Percentiles rank a stretch among this genome's conserved stretches.
phyloP scores from a whole-genome alignment of 257 asterid species.

The Solanum chiquidenum region DNA sequence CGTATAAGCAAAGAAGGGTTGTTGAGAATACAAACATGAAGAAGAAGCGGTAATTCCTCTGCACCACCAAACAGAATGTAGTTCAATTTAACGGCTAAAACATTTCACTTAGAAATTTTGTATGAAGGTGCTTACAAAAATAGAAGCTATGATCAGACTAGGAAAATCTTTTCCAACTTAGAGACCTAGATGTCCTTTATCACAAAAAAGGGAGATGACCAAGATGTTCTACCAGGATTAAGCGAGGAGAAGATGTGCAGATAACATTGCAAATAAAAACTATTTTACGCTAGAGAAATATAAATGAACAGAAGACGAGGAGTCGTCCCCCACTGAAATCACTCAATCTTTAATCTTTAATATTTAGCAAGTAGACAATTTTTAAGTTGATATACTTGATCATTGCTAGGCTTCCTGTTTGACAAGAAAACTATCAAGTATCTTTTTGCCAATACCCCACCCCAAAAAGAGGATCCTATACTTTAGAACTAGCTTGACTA shows the following conservation, averaged over 20 bases:
- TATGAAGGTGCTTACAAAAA: background rate
- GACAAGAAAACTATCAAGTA: background rate
- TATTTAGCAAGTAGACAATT: background rate
- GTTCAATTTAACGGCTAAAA: background rate
- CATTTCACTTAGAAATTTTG: background rate
- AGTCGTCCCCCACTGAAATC: background rate
- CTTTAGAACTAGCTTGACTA: background rate
- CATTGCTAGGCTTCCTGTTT: background rate
- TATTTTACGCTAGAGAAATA: background rate
- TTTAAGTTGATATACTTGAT: background rate
- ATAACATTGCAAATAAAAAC: background rate
- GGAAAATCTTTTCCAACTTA: background rate
- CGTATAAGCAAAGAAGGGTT: slow-evolving; percentile 81
- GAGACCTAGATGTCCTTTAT: background rate
- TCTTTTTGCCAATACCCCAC: background rate
- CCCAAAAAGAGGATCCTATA: background rate
- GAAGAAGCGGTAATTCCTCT: slow-evolving; percentile 97
- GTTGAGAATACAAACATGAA: slow-evolving; percentile 83
- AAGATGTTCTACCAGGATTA: background rate
- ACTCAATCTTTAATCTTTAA: background rate
- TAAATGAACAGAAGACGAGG: background rate
- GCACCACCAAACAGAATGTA: slow-evolving; percentile 23
- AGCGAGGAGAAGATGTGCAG: background rate
- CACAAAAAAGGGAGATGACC: background rate
- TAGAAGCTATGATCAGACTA: background rate